Base-by-base conservation (phyloP, 1,284 basidiomycete species). In the Ganoderma resinaceum region DNA sequence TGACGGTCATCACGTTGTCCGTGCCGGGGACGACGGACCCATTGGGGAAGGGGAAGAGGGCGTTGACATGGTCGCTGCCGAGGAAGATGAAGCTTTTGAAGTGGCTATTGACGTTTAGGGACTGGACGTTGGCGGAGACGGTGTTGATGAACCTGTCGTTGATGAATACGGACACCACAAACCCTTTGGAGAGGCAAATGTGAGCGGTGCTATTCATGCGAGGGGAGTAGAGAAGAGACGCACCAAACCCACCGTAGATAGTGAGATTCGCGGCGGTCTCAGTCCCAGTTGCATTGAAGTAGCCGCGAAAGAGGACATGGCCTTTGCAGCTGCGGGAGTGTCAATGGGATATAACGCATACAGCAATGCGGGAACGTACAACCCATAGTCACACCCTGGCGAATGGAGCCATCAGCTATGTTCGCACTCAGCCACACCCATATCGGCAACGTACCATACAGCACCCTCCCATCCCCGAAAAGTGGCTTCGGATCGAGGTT, bases 111-210 rank as follows among this genome's bases (percentile, higher is more conserved):
- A 2, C 20, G 38, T 12, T 40, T 16, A 16, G 2, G 38, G 38
- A 40, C 38, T 40, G 38, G 14, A 12, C 38, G n/a, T 46, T 46
- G 20, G 43, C 9, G 20, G 46, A 23, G n/a, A 91, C 88, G 0
- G n/a, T n/a, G n/a, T n/a, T n/a, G n/a, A n/a, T n/a, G n/a, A n/a
- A n/a, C n/a, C n/a, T n/a, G 68, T 89, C 81, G 72, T 95, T 95
- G 20, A 94, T 78, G 90, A 91, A 95, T 7, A 94, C 88, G 62
- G 89, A 92, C 2, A 91, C 91, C n/a, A 92, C 93, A 70, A 93
- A 94, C 0, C 88, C 92, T 88, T 65, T 3, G 16, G 37, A 18
- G 2, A 8, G n/a, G 5, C 66, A 65, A 49, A 31, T 5, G 29
- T 42, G 16, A n/a, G 1, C 0, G 9, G 11, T 14, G 26, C 2